Base-by-base conservation (phyloP, 2,329 filamentous ascomycete genomes). In the Parasarocladium wereldwijsianum region DNA sequence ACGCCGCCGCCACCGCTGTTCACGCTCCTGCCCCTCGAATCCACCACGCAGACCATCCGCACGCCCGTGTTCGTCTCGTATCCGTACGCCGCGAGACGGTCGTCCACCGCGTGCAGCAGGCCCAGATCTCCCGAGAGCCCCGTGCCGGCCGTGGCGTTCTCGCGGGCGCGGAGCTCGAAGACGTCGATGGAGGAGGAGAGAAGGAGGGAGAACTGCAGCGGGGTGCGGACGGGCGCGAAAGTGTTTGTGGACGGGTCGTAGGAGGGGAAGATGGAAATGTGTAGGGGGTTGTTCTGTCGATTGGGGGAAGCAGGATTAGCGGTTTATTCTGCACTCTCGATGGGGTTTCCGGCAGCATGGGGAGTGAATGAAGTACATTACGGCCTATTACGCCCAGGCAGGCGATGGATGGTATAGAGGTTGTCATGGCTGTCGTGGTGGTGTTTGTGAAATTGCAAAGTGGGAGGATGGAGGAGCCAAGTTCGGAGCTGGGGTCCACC, bases 21-120 rank as follows among this genome's bases (percentile, higher is more conserved):
- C 7, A 62, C 55, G 29, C 66, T 58, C 14, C 78, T 63, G 2
- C 85, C 86, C 41, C 85, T 74, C 70, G 93, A 84, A 56, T 98
- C 87, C 17, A 96, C 78, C 4, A 94, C 72, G 38, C 85, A 77
- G 19, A 96, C 75, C 46, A 98, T 76, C 50, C 87, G 86, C 38
- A 93, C 74, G 23, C 85, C 85, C 16, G 90, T 96, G 55, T 93
- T 96, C 33, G 90, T 94, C 54, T 96, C 71, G 73, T 83, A 94
- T 44, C 90, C 90, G 59, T 96, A 98, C 41, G 85, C 80, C 20
- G 86, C 85, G 26, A 96, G 67, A 16, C 86, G 72, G 58, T 98
- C 87, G 58, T 96, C 90, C 35, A 96, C 67, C 35, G 86, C 85
- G 57, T 96, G 87, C 29, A 98, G 67, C 9, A 96, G 70, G 17